A percentile compares a stretch with the other conserved stretches of the same genome.
Evolutionary conservation across 257 asterid species (phyloP).

Genomic region (Nicotiana undulata): DNA sequence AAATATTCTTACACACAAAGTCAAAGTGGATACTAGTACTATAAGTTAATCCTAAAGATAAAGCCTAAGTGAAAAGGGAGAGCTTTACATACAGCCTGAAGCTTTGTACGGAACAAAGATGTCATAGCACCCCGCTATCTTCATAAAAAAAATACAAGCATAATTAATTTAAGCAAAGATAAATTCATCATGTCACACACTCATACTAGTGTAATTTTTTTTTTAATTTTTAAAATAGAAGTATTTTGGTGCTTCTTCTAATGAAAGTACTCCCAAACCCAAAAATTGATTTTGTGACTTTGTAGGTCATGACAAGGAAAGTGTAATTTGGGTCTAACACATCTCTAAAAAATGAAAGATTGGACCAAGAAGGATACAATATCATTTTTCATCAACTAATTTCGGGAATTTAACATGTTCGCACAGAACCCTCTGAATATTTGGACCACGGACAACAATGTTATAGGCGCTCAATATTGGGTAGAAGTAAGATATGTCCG

Average conservation of each 20-base stretch:
- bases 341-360: neutral
- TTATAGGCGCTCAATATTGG: neutral
- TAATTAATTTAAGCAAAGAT: neutral
- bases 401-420: too few species aligned
- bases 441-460: neutral
- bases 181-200: neutral
- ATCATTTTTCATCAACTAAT: too few species aligned
- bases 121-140: conserved; percentile 73
- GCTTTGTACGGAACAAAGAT: too few species aligned
- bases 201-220: neutral
- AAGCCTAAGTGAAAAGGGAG: neutral
- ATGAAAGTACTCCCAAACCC: neutral
- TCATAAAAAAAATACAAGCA: neutral
- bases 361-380: neutral
- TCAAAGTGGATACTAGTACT: too few species aligned
- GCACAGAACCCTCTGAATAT: neutral
- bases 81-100: conserved; percentile 67
- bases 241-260: neutral
- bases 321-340: neutral
- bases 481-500: neutral
- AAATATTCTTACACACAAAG: too few species aligned
- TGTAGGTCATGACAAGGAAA: neutral
- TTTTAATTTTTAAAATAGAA: too few species aligned
- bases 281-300: neutral
- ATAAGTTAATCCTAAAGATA: neutral